Conservation (phyloP, 2,329 filamentous ascomycete species). For the Colletotrichum neosansevieriae region DNA sequence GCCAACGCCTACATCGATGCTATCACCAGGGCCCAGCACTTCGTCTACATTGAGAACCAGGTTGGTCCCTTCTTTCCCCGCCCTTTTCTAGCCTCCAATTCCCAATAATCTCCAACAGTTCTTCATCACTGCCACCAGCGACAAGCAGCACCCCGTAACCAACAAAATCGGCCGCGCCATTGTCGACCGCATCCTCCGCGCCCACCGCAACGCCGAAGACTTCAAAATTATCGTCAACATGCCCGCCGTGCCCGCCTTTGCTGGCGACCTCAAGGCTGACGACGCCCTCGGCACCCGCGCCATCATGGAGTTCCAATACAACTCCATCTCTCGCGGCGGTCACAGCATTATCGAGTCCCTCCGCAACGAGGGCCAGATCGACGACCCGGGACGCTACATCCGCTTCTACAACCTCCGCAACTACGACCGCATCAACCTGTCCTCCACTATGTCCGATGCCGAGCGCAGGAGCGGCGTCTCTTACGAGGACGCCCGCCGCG, state of each 20-base stretch:
- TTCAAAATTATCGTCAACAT: constrained; percentile 84
- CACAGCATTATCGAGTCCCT: constrained; percentile 82
- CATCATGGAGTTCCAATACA: constrained; percentile 91
- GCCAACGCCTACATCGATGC: constrained; percentile 84
- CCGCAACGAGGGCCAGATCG: constrained; percentile 73
- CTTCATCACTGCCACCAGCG: constrained; percentile 85
- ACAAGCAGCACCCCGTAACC: constrained; percentile 77
- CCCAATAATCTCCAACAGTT: constrained; percentile 62
- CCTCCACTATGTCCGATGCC: constrained; percentile 68
- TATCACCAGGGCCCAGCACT: constrained; percentile 77
- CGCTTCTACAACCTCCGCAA: constrained; percentile 87
- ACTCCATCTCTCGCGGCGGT: constrained; percentile 81
- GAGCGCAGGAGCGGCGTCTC: constrained; percentile 74
- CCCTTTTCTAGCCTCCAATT: constrained; percentile 2
- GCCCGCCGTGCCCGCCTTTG: constrained; percentile 84
- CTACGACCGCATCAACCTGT: constrained; percentile 85
- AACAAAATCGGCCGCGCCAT: constrained; percentile 86
- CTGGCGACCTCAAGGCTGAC: constrained; percentile 81
- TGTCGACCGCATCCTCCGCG: constrained; percentile 80
- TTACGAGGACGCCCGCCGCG: constrained; percentile 75
- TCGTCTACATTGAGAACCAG: constrained; percentile 84
- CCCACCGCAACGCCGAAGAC: constrained; percentile 71
- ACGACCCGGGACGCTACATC: constrained; percentile 78
- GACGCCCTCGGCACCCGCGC: constrained; percentile 81
- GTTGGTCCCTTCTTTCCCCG: constrained; percentile 45